phyloP scores from a whole-genome alignment of 106 monocot species.

The Dendrobium huoshanense region DNA sequence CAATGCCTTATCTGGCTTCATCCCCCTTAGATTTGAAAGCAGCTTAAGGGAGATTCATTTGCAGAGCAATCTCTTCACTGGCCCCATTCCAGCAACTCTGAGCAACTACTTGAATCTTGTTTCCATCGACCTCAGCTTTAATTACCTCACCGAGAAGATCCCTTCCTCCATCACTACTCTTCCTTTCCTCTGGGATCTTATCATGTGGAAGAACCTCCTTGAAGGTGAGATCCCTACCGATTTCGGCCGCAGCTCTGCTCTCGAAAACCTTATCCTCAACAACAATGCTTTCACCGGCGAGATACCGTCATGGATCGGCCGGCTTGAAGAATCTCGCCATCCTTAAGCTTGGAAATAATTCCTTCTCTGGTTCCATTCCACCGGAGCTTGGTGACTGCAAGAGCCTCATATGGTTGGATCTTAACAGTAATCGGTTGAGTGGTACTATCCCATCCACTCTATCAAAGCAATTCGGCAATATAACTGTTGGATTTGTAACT shows the following conservation, averaged over 20 bases:
- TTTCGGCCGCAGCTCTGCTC: slow-evolving; percentile 18
- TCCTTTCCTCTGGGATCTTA: slow-evolving; percentile 47
- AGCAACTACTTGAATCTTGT: slow-evolving; percentile 57
- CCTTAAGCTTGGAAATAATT: slow-evolving; percentile 90
- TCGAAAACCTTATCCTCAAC: slow-evolving; percentile 85
- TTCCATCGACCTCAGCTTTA: slow-evolving; percentile 85
- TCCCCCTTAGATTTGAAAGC: slow-evolving; percentile 25
- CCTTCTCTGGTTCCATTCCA: slow-evolving; percentile 78
- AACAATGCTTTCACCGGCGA: slow-evolving; percentile 68
- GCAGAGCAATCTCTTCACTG: slow-evolving; percentile 67
- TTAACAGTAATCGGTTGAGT: slow-evolving; percentile 66
- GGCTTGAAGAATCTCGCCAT: slow-evolving; percentile 67
- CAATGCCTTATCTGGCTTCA: slow-evolving; percentile 42
- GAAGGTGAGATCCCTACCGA: slow-evolving; percentile 68
- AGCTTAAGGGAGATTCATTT: slow-evolving; percentile 50
- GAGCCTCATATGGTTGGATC: slow-evolving; percentile 89
- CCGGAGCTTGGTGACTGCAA: slow-evolving; percentile 83
- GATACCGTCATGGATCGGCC: slow-evolving; percentile 73
- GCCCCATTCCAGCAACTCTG: slow-evolving; percentile 40
- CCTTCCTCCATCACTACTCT: slow-evolving; percentile 45
- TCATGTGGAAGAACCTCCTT: slow-evolving; percentile 84
- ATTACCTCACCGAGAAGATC: slow-evolving; percentile 59
- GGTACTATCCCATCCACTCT: slow-evolving; percentile 61
- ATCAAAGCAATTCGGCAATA: slow-evolving; percentile 71
- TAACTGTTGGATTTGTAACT: too few species aligned